Evolutionary conservation across 345 rosid species (phyloP).

Genomic region (Capsella bursapastoris): DNA sequence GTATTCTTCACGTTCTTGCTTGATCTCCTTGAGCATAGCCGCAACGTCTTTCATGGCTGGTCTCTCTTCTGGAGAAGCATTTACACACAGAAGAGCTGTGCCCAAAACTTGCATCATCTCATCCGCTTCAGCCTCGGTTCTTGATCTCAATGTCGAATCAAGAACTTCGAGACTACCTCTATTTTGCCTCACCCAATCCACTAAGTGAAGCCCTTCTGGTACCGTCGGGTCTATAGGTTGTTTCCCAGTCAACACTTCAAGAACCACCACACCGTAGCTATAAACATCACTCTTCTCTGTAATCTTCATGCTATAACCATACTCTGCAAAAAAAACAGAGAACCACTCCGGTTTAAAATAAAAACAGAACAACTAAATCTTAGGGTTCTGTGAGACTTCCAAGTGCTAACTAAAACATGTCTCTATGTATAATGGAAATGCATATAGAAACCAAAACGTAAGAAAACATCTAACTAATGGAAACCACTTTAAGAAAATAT

Average conservation of each 20-base stretch:
- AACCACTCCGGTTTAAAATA: neutral
- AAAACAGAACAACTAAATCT: neutral
- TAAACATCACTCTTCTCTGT: slow-evolving; percentile 96
- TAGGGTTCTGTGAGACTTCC: neutral
- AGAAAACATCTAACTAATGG: neutral
- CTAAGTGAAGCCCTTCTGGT: slow-evolving; percentile 82
- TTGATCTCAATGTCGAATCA: slow-evolving; percentile 56
- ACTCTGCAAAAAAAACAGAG: slow-evolving; percentile 56
- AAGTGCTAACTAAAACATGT: neutral
- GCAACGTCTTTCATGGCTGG: slow-evolving; percentile 95
- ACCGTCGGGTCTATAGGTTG: slow-evolving; percentile 94
- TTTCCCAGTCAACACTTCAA: slow-evolving; percentile 90
- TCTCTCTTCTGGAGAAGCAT: slow-evolving; percentile 73
- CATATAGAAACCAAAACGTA: neutral
- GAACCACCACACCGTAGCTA: slow-evolving; percentile 86
- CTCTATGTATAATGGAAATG: neutral
- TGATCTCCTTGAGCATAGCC: slow-evolving; percentile 95
- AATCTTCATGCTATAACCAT: slow-evolving; percentile 93
- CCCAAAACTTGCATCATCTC: slow-evolving; percentile 92
- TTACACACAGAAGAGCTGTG: slow-evolving; percentile 74
- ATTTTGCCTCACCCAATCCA: slow-evolving; percentile 82
- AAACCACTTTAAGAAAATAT: neutral
- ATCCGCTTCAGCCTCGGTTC: slow-evolving; percentile 64
- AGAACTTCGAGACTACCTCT: slow-evolving; percentile 72
- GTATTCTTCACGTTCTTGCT: slow-evolving; percentile 78